Evolutionary conservation across 2,329 filamentous ascomycete species (phyloP), one percentile per base, ranked within the genome.

Genomic region (Cordyceps cicadae): DNA sequence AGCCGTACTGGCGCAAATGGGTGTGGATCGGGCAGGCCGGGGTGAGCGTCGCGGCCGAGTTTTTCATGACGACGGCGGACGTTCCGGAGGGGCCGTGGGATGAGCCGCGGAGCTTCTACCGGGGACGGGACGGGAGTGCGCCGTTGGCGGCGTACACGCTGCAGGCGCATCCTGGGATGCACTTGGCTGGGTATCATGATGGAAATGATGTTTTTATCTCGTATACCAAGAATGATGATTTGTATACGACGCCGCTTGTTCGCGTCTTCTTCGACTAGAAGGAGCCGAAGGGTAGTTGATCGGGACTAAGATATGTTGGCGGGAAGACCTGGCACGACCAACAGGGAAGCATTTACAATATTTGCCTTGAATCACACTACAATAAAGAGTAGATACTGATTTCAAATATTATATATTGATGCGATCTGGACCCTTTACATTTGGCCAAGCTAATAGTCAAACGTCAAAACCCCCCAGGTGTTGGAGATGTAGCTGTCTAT

Each of bases 1-100:
- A 61, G 24, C 54, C 61, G n/a, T 56, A 37, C 26, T 63, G 62
- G 59, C 55, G 63, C 57, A 63, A 59, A n/a, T 67, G 63, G 32
- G 62, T 67, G 46, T 67, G 65, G 66, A 64, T 67, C 43, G 66
- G 66, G n/a, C 66, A 67, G 60, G 60, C 32, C 11, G 57, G 8
- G 29, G n/a, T 63, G 21, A 59, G 60, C 59, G 55, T 66, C 34
- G 61, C 34, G 39, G 65, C 66, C 8, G 66, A 67, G 29, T 67
- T 67, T 39, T 64, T 54, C 45, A 64, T 67, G 41, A 64, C 66
- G 29, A 64, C 64, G 48, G 65, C 66, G 1, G 51, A 61, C 12
- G 62, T 54, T 26, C 65, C 65, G 12, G 49, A 59, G 24, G 63
- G 63, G 1, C 63, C 63, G 4, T 64, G 63, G 62, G 59, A 53